Evolutionary conservation across 75 land plant species (phyloP).

Genomic region (Isoetes taiwanensis): DNA sequence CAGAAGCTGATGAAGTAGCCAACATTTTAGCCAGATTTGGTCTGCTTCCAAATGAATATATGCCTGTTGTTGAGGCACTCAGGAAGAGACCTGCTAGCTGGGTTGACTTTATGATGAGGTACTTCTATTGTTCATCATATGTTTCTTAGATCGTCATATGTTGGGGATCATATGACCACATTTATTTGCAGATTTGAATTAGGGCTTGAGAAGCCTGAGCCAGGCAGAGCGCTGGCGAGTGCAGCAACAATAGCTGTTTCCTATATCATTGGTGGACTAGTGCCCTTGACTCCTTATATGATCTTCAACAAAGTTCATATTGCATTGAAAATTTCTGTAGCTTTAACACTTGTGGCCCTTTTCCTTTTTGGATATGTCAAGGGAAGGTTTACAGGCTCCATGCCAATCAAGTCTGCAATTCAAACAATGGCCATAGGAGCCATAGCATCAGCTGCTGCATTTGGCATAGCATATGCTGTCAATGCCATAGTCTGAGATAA

Average conservation of each 20-base stretch:
- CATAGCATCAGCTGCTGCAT: constrained; percentile 58
- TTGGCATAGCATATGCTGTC: constrained; percentile 38
- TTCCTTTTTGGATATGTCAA: constrained; percentile 72
- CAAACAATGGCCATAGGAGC: constrained; percentile 55
- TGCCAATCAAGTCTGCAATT: constrained; percentile 38
- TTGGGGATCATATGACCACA: background rate
- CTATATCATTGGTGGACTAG: constrained; percentile 68
- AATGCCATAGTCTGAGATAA: too few relatives aligned
- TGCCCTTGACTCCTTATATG: constrained; percentile 76
- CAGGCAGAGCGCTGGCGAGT: constrained; percentile 64
- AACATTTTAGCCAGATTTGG: constrained; percentile 79
- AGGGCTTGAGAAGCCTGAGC: constrained; percentile 92
- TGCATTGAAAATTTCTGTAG: constrained; percentile 54
- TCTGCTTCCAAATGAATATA: constrained; percentile 65
- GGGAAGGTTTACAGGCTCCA: constrained; percentile 42
- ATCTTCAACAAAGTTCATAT: constrained; percentile 36
- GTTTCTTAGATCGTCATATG: background rate
- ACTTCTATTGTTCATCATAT: background rate
- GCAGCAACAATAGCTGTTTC: constrained; percentile 73
- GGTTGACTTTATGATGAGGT: constrained; percentile 99
- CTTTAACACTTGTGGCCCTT: constrained; percentile 53
- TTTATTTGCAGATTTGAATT: constrained; percentile 62
- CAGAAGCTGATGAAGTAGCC: constrained; percentile 92
- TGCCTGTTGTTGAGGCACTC: constrained; percentile 69
- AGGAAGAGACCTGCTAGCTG: constrained; percentile 73